Evolutionary conservation across 2,329 filamentous ascomycete species (phyloP).

Genomic region (Sclerotinia borealis): DNA sequence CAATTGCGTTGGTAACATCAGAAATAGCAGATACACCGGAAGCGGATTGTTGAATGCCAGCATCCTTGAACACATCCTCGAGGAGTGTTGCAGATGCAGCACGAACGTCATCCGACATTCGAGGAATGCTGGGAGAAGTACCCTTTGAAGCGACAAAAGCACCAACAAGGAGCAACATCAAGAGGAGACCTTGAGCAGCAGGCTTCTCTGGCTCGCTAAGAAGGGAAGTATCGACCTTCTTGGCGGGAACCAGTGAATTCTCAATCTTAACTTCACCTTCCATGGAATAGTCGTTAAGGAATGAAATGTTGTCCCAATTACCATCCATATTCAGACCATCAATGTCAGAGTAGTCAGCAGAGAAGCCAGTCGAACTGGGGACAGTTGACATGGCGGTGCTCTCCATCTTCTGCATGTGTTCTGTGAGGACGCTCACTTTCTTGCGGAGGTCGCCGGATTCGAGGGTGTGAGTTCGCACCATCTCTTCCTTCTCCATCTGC

Average conservation of each 20-base stretch:
- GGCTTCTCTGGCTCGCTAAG: constrained; percentile 52
- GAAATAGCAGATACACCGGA: constrained; percentile 34
- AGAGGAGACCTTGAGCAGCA: constrained; percentile 73
- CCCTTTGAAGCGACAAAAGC: constrained; percentile 91
- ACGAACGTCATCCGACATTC: constrained; percentile 74
- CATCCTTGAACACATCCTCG: constrained; percentile 76
- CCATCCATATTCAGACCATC: constrained; percentile 75
- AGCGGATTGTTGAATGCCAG: constrained; percentile 48
- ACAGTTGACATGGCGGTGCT: constrained; percentile 46
- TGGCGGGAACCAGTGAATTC: constrained; percentile 43
- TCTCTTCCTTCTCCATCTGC: constrained; percentile 83
- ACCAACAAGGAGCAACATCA: constrained; percentile 94
- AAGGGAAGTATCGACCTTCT: constrained; percentile 46
- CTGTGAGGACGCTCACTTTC: constrained; percentile 77
- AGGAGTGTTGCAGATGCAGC: constrained; percentile 71
- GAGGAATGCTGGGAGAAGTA: constrained; percentile 64
- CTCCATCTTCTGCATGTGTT: constrained; percentile 66
- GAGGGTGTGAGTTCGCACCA: constrained; percentile 80
- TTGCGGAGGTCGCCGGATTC: constrained; percentile 89
- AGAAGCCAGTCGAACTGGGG: constrained; percentile 56
- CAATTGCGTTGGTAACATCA: constrained; percentile 30
- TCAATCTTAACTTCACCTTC: constrained; percentile 58
- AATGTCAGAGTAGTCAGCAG: constrained; percentile 72
- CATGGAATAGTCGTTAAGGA: constrained; percentile 65
- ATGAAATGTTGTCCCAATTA: constrained; percentile 76